phyloP scores from a whole-genome alignment of 805 yeast genomes.

The Myxozyma melibiosi region DNA sequence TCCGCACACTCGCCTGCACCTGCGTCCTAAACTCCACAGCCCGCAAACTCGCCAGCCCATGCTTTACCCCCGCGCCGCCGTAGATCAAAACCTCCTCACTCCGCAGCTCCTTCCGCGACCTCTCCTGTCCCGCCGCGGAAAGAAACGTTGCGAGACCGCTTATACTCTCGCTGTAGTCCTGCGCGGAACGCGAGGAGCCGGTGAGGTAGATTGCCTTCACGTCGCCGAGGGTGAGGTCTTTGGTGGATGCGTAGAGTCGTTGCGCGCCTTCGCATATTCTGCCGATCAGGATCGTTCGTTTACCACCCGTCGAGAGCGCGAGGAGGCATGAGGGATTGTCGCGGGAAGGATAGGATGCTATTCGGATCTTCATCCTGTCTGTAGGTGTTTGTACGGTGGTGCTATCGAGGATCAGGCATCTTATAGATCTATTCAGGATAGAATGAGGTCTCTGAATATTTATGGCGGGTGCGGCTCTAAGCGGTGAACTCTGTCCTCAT shows the following conservation, averaged over 20 bases:
- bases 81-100: background rate
- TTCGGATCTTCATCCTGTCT: no score
- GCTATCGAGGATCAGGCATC: no score
- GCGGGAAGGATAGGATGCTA: no score
- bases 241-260: no score
- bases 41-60: background rate
- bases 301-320: background rate
- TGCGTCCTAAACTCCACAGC: constrained; percentile 1
- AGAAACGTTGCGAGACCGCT: background rate
- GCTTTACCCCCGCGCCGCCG: no score
- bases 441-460: no score
- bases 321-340: background rate
- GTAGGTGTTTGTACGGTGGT: no score
- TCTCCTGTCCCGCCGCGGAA: background rate
- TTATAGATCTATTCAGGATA: no score
- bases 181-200: background rate
- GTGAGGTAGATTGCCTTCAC: background rate
- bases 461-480: no score
- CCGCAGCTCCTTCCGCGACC: background rate
- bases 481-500: no score
- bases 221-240: background rate
- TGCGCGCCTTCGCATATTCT: constrained; percentile 4
- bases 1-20: background rate
- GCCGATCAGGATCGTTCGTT: background rate
- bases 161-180: no score